Percentiles rank a stretch among this genome's conserved stretches.
phyloP scores from a whole-genome alignment of 257 asterid genomes.

The Nicotiana obtusifolia region DNA sequence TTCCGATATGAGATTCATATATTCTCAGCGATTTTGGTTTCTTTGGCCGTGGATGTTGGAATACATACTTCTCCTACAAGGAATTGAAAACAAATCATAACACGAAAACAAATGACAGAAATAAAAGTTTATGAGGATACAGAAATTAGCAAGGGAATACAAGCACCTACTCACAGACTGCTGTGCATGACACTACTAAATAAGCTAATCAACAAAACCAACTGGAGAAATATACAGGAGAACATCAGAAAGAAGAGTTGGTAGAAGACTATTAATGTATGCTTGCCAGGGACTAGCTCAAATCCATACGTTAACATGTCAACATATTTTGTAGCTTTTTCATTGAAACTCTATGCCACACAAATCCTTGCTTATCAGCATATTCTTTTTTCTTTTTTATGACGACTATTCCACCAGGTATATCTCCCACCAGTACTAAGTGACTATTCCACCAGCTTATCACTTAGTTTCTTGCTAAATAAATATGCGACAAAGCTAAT shows the following conservation, averaged over 20 bases:
- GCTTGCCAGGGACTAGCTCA: neutral
- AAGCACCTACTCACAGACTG: neutral
- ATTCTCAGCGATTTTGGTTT: slow-evolving; percentile 88
- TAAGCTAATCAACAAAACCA: neutral
- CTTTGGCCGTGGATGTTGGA: slow-evolving; percentile 82
- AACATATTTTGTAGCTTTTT: neutral
- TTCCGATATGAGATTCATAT: slow-evolving; percentile 92
- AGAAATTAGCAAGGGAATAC: neutral
- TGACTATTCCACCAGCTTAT: neutral
- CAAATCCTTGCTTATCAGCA: neutral
- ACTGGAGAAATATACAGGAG: neutral
- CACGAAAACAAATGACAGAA: slow-evolving; percentile 11
- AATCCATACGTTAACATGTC: neutral
- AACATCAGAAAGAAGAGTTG: neutral
- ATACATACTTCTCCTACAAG: slow-evolving; percentile 73
- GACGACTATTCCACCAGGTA: neutral
- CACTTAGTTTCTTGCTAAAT: neutral
- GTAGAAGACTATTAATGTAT: neutral
- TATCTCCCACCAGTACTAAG: neutral
- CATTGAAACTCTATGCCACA: neutral
- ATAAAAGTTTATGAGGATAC: neutral
- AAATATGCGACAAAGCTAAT: neutral
- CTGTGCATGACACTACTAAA: neutral
- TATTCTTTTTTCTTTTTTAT: neutral
- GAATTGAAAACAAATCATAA: slow-evolving; percentile 14